Base-by-base conservation (phyloP, 78 protist species). In the Capsaspora owczarzaki region DNA sequence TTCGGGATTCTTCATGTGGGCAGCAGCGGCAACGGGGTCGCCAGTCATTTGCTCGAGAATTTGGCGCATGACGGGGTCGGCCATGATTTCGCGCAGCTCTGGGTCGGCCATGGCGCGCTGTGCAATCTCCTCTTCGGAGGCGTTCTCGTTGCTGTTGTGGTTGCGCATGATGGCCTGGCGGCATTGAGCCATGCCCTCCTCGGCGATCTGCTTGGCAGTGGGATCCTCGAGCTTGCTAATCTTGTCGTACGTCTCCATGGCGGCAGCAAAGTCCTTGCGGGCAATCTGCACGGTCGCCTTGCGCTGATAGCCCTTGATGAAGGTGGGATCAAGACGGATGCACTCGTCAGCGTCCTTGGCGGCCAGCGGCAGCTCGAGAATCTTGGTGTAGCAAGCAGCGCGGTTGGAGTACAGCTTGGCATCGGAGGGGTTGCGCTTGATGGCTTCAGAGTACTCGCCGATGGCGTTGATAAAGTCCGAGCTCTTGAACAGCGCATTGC, bases 401-500 rank as follows among this genome's bases (percentile, higher is more conserved):
- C 81, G 81, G 56, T 84, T 84, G 78, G 60, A 20, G 80, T 84
- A 71, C 61, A 74, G 23, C 25, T 47, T 53, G 71, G 56, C 82
- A 68, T 84, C 82, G 38, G 2, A 53, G 25, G 92, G 89, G 78
- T 89, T 81, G 47, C 92, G 61, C 78, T 22, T 27, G 37, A 41
- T 41, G 0, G 87, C 89, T 56, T 86, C 89, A 16, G 76, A 0
- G 85, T 61, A 61, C 22, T 31, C 16, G 40, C 43, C 40, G 22
- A 84, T 75, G 41, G 92, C 92, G 14, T 72, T 84, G 25, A 16
- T 38, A 74, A 40, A 85, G 60, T 86, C 29, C 5, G 77, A 74
- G 31, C 61, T 66, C 78, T 86, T 82, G 76, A 89, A 86, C 25
- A 61, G 3, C 19, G 1, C 78, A 82, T 89, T 89, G 10, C 92